These are phyloP conservation scores for Nemania diffusa DNA, from an alignment of 2,329 filamentous ascomycete genomes.

Conservation along the genomic window DNA sequence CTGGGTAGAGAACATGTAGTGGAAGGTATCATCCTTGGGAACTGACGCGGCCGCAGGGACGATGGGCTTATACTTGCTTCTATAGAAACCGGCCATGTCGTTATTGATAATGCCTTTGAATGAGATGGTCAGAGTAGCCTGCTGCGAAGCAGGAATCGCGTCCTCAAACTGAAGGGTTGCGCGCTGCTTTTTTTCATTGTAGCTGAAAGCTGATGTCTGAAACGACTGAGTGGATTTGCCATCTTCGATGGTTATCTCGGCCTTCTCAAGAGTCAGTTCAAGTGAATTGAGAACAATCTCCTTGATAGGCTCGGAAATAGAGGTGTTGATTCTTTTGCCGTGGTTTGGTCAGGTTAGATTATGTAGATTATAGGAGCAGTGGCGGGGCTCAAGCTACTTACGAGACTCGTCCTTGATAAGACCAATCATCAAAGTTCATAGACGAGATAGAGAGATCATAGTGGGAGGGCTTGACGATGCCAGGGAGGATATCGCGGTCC, in stretches of 20 bases:
- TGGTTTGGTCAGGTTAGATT: background rate
- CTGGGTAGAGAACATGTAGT: constrained; percentile 91
- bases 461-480: constrained; percentile 80
- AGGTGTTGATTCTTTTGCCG: constrained; percentile 72
- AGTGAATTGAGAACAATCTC: constrained; percentile 87
- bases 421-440: constrained; percentile 78
- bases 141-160: constrained; percentile 73
- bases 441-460: constrained; percentile 86
- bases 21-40: constrained; percentile 74
- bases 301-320: constrained; percentile 76
- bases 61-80: constrained; percentile 89
- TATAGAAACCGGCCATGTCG: constrained; percentile 92
- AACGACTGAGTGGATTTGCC: constrained; percentile 66
- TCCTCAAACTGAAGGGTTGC: constrained; percentile 80
- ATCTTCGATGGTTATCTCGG: constrained; percentile 69
- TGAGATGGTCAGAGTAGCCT: constrained; percentile 73
- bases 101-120: constrained; percentile 89
- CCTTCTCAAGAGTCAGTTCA: constrained; percentile 78
- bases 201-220: constrained; percentile 75
- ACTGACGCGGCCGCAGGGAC: constrained; percentile 79
- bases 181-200: constrained; percentile 86
- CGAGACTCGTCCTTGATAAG: constrained; percentile 83
- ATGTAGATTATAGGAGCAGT: background rate
- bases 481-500: constrained; percentile 71
- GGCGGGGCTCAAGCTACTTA: constrained; percentile 51